Base-by-base conservation (phyloP, 1,284 basidiomycete genomes). In the Ustilago shanxiensis region DNA sequence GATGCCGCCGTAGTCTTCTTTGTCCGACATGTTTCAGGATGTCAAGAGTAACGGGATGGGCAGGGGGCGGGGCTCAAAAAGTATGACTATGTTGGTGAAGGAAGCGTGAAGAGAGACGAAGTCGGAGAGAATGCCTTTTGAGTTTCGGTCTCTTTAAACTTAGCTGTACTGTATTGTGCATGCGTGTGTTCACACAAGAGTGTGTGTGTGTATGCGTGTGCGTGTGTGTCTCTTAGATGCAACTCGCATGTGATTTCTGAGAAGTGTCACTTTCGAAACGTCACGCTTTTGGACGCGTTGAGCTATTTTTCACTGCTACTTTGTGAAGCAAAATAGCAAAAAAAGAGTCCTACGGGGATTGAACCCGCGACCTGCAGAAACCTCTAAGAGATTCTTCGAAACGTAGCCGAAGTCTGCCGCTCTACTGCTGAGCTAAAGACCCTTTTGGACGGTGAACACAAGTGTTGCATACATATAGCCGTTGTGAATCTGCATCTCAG, bases 371-470 rank as follows among this genome's bases (percentile, higher is more conserved):
- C 73, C 73, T 76, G 73, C 69, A 76, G 73, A 72, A 76, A 22
- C 61, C 49, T 16, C 13, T 29, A 0, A 28, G n/a, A 22, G 29
- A 24, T n/a, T 26, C 56, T 69, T 60, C 61, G 29, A 44, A 44
- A 29, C 3, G 24, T 2, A 39, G 59, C 67, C 74, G 74, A 77
- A 77, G 74, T 77, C 74, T 77, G 74, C 74, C 69, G 74, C 74
- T 77, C 74, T 77, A 77, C 74, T 64, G 69, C 74, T 77, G 74
- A 77, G 74, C 74, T 77, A 77, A 77, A 72, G 69, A 77, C 73
- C 73, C 73, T 57, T 44, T 49, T 28, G 3, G 47, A 26, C 0
- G 2, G 0, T 49, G 4, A 28, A 18, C n/a, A 1, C 3, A 4
- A 6, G 0, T 7, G 28, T 49, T 26, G 3, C 4, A 29, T n/a